Percentiles rank a stretch among this genome's conserved stretches.
phyloP scores from a whole-genome alignment of 306 rosid genomes.

The Trichosanthes cucumerina region DNA sequence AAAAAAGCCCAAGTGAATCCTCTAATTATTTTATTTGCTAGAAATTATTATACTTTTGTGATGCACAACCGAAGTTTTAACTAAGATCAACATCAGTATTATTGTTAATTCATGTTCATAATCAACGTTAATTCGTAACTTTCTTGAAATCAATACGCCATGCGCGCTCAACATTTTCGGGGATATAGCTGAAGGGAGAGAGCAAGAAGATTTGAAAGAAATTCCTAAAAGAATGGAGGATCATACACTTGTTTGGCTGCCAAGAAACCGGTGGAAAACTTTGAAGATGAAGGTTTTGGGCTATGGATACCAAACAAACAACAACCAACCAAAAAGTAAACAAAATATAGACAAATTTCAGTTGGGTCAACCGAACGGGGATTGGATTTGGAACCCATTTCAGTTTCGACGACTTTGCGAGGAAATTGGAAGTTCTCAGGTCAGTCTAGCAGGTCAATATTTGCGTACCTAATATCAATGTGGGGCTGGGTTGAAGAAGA shows the following conservation, averaged over 20 bases:
- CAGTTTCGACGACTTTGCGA: not conserved
- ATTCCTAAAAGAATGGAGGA: not conserved
- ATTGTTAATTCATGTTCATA: too few relatives aligned
- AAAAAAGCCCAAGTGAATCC: too few relatives aligned
- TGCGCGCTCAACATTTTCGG: not conserved
- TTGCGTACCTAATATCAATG: not conserved
- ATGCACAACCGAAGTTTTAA: too few relatives aligned
- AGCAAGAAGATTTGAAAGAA: not conserved
- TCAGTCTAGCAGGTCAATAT: not conserved
- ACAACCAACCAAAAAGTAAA: not conserved
- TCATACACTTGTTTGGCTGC: not conserved
- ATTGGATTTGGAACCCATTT: not conserved
- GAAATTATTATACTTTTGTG: too few relatives aligned
- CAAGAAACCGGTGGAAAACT: not conserved
- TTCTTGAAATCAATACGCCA: not conserved
- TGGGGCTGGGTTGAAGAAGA: not conserved
- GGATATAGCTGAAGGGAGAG: not conserved
- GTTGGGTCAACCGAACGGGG: not conserved
- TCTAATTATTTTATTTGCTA: too few relatives aligned
- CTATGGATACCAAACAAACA: not conserved
- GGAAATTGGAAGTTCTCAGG: slow-evolving; percentile 4
- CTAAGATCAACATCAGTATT: too few relatives aligned
- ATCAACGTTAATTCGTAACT: not conserved
- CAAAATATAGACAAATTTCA: not conserved
- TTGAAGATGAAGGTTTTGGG: not conserved